A percentile compares a stretch with the other conserved stretches of the same genome.
Conservation (phyloP, 768 basidiomycete genomes). For the Collybiopsis confluens region DNA sequence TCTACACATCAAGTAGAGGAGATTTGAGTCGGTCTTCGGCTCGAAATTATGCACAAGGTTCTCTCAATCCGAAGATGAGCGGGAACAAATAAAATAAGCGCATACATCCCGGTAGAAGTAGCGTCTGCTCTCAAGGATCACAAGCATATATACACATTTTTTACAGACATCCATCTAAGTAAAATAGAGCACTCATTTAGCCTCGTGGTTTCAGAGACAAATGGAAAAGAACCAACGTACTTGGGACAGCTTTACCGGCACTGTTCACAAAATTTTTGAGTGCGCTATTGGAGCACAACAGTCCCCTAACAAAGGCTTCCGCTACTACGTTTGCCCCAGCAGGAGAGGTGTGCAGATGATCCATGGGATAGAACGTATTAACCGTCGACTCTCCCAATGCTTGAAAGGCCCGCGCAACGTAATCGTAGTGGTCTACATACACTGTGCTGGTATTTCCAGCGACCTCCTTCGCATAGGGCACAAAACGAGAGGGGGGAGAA, state of each 20-base stretch:
- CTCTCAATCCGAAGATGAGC: no score
- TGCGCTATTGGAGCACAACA: conserved; percentile 34
- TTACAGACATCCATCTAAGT: conserved; percentile 17
- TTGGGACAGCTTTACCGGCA: conserved; percentile 33
- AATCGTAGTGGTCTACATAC: conserved; percentile 44
- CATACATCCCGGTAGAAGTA: no score
- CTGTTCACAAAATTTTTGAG: conserved; percentile 31
- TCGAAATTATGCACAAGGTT: no score
- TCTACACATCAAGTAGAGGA: no score
- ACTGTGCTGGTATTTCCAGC: conserved; percentile 31
- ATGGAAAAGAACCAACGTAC: conserved; percentile 16
- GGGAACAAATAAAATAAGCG: no score
- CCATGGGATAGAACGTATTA: conserved; percentile 37
- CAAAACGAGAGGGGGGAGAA: conserved; percentile 34
- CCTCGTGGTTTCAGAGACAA: background rate
- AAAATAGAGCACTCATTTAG: background rate
- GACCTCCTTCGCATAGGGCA: conserved; percentile 37
- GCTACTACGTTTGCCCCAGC: conserved; percentile 45
- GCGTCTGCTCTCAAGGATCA: no score
- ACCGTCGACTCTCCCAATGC: conserved; percentile 31
- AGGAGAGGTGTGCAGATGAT: conserved; percentile 43
- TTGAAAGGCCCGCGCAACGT: conserved; percentile 37
- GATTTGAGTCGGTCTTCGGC: no score
- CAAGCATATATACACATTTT: no score
- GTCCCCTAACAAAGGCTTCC: conserved; percentile 40